Evolutionary conservation across 345 rosid genomes (phyloP).

Genomic region (Populus tremula): DNA sequence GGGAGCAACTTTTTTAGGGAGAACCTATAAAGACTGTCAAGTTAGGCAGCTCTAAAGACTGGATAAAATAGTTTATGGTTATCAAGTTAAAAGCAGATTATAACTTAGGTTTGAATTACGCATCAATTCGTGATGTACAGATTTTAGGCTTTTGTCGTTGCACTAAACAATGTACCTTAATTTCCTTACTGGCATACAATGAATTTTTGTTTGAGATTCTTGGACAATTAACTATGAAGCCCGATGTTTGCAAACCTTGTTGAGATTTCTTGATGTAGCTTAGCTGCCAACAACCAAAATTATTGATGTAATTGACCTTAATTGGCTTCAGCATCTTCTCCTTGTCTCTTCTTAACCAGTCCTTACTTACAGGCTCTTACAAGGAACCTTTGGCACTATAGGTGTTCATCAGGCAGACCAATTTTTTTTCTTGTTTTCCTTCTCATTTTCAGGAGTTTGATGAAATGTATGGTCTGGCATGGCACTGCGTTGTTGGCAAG

Average conservation of each 20-base stretch:
- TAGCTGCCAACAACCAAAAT: not conserved
- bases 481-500: constrained; percentile 54
- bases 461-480: constrained; percentile 37
- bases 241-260: not conserved
- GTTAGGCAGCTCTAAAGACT: not conserved
- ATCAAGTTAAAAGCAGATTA: not conserved
- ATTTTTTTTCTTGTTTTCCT: not conserved
- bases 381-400: not conserved
- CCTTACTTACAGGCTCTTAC: not conserved
- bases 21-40: not conserved
- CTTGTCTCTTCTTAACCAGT: not conserved
- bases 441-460: constrained; percentile 36
- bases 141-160: not conserved
- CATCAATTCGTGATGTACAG: not conserved
- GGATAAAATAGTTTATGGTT: not conserved
- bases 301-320: not conserved
- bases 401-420: not conserved
- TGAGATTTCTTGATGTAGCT: not conserved
- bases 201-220: not conserved
- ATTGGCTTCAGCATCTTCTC: not conserved
- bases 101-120: not conserved
- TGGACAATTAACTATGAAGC: not conserved
- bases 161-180: not conserved
- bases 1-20: not conserved
- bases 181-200: not conserved